phyloP scores from a whole-genome alignment of 495 filamentous ascomycete species.

The Terfezia claveryi region DNA sequence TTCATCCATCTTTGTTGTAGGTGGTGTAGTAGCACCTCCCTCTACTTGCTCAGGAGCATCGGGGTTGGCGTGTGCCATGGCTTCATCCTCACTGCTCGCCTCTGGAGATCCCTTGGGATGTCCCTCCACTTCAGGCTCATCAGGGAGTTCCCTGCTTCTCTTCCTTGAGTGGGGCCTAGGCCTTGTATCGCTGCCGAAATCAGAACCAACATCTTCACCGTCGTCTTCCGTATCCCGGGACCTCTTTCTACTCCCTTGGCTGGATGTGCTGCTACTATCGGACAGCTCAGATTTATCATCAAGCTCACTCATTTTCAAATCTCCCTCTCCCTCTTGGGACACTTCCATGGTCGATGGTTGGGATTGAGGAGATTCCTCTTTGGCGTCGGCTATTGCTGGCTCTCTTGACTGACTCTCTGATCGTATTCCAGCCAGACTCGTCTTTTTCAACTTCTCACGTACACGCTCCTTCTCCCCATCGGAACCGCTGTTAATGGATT shows the following conservation, averaged over 20 bases:
- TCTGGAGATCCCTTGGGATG: neutral
- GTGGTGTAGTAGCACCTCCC: neutral
- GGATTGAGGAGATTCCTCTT: neutral
- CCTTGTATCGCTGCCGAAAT: conserved; percentile 4
- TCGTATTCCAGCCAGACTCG: conserved; percentile 13
- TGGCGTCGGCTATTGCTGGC: neutral
- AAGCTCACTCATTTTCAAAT: neutral
- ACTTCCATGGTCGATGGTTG: neutral
- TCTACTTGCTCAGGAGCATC: neutral
- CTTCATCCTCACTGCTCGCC: neutral
- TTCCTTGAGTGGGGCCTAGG: conserved; percentile 15
- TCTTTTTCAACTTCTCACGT: conserved; percentile 19
- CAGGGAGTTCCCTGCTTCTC: conserved; percentile 17
- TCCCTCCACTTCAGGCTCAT: conserved; percentile 13
- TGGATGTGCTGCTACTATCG: neutral
- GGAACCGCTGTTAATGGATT: neutral
- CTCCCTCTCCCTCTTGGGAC: conserved; percentile 3
- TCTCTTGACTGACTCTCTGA: conserved; percentile 3
- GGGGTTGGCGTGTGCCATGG: neutral
- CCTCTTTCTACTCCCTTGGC: neutral
- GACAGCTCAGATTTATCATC: neutral
- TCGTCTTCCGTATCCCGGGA: neutral
- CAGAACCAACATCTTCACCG: neutral
- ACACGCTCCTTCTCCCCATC: conserved; percentile 18
- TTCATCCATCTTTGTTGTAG: neutral